Evolutionary conservation across 371 early-diverging fungal species (phyloP), one percentile per base, ranked within the genome.

Genomic region (Actinomortierella ambigua): DNA sequence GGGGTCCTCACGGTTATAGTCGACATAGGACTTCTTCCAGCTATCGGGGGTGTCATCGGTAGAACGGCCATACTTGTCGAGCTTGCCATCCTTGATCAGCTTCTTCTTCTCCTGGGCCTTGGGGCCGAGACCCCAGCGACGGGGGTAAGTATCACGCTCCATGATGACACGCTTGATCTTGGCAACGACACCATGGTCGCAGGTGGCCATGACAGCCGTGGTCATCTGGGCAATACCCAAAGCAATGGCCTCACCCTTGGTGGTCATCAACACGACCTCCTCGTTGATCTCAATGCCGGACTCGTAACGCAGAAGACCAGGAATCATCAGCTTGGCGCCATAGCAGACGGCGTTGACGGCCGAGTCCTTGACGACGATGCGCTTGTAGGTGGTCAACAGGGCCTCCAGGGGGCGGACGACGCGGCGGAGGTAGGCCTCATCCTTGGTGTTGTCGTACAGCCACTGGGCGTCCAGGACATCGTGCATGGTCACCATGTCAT

Each of bases 171-270:
- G 91, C 90, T 99, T 99, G 76, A 98, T 97, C 86, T 96, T 95
- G 71, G 97, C 95, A 55, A 99, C 98, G 24, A 98, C 94, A 48
- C 97, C 97, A 78, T 95, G 94, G 57, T 88, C 87, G 81, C 92
- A 90, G 9, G 95, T 90, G 27, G 90, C 93, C 94, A 99, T 96
- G 62, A 97, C 97, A 24, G 97, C 89, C 11, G 98, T 96, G 29
- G 94, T 92, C 94, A 99, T 98, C 78, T 93, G 89, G 23, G 99
- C 97, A 65, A 94, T 93, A 48, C 90, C 99, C 13, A 99, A 82
- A 40, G 99, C 99, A 68, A 99, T 94, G 34, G 99, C 99, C 79
- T 99, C 99, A 69, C 99, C 99, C 89, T 99, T 99, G 61, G 99
- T 98, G 43, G 99, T 97, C 90, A 99, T 98, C 65, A 99, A 80